Conservation (phyloP, 805 yeast genomes). For the Ogataea degrootiae region DNA sequence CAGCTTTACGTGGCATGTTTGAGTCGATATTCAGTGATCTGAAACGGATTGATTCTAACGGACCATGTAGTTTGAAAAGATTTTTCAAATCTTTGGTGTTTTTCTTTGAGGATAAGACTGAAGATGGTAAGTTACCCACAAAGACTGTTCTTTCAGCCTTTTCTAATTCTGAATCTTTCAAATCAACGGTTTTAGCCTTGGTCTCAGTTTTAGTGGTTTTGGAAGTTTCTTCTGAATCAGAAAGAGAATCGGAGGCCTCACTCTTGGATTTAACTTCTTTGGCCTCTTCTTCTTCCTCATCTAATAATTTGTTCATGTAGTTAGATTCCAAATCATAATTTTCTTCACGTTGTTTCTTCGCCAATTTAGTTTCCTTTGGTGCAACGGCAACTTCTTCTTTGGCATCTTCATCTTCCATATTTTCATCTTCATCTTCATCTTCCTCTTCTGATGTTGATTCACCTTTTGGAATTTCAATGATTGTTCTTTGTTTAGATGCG, state of each 20-base stretch:
- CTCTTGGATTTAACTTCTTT: conserved; percentile 11
- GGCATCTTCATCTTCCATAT: conserved; percentile 14
- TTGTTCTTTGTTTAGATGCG: conserved; percentile 24
- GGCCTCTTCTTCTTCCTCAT: conserved; percentile 28
- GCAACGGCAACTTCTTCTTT: conserved; percentile 22
- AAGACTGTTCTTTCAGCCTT: conserved; percentile 84
- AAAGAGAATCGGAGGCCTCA: conserved; percentile 16
- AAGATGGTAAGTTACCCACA: conserved; percentile 75
- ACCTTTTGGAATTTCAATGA: conserved; percentile 12
- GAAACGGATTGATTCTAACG: conserved; percentile 75
- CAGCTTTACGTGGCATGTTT: conserved; percentile 86
- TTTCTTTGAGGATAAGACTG: conserved; percentile 59
- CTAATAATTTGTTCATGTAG: conserved; percentile 47
- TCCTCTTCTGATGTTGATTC: conserved; percentile 3
- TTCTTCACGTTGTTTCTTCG: conserved; percentile 26
- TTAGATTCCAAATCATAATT: conserved; percentile 50
- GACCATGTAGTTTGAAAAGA: conserved; percentile 49
- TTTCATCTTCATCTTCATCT: conserved; percentile 15
- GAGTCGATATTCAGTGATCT: conserved; percentile 89
- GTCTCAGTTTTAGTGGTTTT: conserved; percentile 9
- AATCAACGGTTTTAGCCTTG: conserved; percentile 48
- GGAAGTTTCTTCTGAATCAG: conserved; percentile 10
- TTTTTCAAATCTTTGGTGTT: conserved; percentile 60
- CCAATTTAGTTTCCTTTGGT: conserved; percentile 15
- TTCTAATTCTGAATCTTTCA: conserved; percentile 67